Percentiles rank a stretch among this genome's conserved stretches.
Evolutionary conservation across 1,284 basidiomycete species (phyloP).

Genomic region (Sanghuangporus baumii): DNA sequence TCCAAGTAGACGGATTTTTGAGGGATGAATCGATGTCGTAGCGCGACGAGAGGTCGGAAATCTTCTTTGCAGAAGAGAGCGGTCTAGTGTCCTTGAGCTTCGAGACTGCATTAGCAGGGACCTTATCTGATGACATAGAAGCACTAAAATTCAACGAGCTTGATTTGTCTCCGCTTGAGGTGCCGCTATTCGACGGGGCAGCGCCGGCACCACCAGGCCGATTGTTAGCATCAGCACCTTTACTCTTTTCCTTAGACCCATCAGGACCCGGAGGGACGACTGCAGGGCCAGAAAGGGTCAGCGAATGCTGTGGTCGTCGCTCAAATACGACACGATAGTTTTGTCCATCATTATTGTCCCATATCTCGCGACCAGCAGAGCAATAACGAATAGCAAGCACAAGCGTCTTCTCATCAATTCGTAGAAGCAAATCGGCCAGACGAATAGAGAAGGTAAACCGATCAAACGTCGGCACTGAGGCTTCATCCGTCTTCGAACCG

Average conservation of each 20-base stretch:
- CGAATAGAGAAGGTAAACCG: constrained; percentile 63
- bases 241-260: not conserved
- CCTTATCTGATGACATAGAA: not conserved
- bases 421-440: constrained; percentile 55
- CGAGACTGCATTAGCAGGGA: not conserved
- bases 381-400: constrained; percentile 78
- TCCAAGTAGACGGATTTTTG: constrained; percentile 35
- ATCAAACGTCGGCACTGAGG: constrained; percentile 11
- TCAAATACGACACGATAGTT: constrained; percentile 75
- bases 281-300: constrained; percentile 6
- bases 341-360: constrained; percentile 85
- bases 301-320: constrained; percentile 4
- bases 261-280: constrained; percentile 5
- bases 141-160: not conserved
- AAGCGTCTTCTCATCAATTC: constrained; percentile 84
- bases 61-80: constrained; percentile 24
- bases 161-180: not conserved
- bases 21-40: constrained; percentile 52
- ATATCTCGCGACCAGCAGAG: constrained; percentile 68
- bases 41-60: constrained; percentile 37
- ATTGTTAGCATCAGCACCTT: not conserved
- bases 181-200: not conserved
- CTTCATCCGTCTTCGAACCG: constrained; percentile 46
- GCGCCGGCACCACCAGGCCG: not conserved
- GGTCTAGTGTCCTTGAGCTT: constrained; percentile 4